These are phyloP conservation scores for Eimeria maxima DNA, from an alignment of 169 alveolate genomes.

Conservation along the genomic window DNA sequence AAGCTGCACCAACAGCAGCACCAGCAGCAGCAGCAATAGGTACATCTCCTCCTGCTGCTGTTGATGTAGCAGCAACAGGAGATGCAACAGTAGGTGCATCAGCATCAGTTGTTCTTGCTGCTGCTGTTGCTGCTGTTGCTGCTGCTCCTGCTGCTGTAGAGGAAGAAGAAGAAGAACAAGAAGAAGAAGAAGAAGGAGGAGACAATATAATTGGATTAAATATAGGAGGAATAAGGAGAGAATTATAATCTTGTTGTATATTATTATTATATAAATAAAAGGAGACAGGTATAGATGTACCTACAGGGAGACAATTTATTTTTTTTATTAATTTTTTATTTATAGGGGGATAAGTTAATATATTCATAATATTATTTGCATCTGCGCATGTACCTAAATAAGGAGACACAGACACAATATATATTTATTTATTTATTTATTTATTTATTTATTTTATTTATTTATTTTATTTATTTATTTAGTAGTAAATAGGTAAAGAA, in stretches of 20 bases:
- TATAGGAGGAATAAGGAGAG: slow-evolving; percentile 66
- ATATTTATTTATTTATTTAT: too few species aligned
- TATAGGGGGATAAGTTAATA: too few species aligned
- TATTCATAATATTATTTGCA: too few species aligned
- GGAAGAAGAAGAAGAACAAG: too few species aligned
- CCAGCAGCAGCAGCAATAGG: neutral
- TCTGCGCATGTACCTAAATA: too few species aligned
- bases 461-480: too few species aligned
- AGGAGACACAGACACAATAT: neutral
- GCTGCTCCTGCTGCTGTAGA: too few species aligned
- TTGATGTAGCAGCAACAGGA: neutral
- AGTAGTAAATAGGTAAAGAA: neutral
- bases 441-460: too few species aligned
- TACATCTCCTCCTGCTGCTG: neutral
- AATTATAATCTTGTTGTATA: too few species aligned
- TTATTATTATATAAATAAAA: neutral
- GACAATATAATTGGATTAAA: neutral
- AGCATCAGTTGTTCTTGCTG: neutral
- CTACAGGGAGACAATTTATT: neutral
- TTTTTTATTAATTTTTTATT: too few species aligned
- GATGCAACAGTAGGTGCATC: neutral
- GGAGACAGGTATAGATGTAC: neutral
- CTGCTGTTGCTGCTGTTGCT: too few species aligned
- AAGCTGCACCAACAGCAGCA: neutral
- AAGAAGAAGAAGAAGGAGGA: too few species aligned